Evolutionary conservation across 108 stramenopile genomes (phyloP).

Genomic region (Fragilaria crotonensis): DNA sequence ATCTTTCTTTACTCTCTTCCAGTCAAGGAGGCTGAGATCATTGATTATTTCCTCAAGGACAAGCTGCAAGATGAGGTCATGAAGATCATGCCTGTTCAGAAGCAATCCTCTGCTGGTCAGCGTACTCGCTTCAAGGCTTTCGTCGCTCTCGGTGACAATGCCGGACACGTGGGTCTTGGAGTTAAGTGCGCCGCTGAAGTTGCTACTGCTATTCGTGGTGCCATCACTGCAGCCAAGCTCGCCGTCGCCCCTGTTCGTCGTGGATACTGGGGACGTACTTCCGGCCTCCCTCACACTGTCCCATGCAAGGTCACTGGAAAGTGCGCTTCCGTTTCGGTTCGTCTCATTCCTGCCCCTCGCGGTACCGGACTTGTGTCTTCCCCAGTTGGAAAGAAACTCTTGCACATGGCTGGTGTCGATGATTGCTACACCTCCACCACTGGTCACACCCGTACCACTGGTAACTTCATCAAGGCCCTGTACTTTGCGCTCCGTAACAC

Average conservation of each 20-base stretch:
- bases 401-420: conserved; percentile 98
- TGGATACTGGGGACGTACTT: conserved; percentile 98
- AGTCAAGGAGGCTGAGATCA: conserved; percentile 99
- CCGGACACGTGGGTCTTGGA: conserved; percentile 99
- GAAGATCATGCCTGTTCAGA: conserved; percentile 99
- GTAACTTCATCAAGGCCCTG: conserved; percentile 99
- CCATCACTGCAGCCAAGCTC: conserved; percentile 98
- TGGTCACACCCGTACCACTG: conserved; percentile 99
- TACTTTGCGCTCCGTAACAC: conserved; percentile 96
- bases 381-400: conserved; percentile 97
- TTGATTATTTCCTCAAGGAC: conserved; percentile 95
- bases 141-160: conserved; percentile 95
- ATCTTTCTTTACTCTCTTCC: conserved; percentile 99
- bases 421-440: conserved; percentile 90
- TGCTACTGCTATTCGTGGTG: conserved; percentile 99
- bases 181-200: conserved; percentile 99
- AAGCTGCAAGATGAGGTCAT: conserved; percentile 99
- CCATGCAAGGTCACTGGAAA: conserved; percentile 99
- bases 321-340: conserved; percentile 98
- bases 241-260: conserved; percentile 97
- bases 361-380: conserved; percentile 99
- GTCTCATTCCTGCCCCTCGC: conserved; percentile 99
- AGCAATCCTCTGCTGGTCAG: conserved; percentile 99
- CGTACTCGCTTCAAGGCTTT: conserved; percentile 99
- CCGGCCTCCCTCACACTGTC: conserved; percentile 97